Conservation (phyloP, 139 green algal species). For the Parachlorella kessleri region DNA sequence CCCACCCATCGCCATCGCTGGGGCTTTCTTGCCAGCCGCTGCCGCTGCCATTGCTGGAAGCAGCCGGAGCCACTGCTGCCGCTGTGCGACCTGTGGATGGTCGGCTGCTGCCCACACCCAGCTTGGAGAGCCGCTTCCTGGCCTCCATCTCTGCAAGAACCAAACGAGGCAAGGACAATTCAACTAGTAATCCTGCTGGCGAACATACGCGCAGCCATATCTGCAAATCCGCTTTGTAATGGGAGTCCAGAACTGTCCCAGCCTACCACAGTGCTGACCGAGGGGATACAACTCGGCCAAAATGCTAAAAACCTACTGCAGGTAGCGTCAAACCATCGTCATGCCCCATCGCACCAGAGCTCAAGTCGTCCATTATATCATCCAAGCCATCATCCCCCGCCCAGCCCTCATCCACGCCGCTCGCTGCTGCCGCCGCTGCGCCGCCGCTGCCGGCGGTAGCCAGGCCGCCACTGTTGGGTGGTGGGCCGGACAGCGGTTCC, state of each 20-base stretch:
- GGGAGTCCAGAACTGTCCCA: neutral
- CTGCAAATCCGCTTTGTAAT: neutral
- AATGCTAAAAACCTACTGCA: neutral
- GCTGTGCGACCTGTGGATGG: neutral
- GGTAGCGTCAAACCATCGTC: neutral
- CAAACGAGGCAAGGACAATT: neutral
- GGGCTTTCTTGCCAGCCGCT: neutral
- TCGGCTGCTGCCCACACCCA: neutral
- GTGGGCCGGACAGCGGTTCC: neutral
- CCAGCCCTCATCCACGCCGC: slow-evolving; percentile 3
- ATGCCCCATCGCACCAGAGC: neutral
- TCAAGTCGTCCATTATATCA: slow-evolving; percentile 32
- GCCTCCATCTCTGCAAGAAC: slow-evolving; percentile 24
- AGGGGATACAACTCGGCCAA: too few relatives aligned
- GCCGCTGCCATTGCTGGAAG: neutral
- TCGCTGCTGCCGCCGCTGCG: neutral
- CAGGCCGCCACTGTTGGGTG: neutral
- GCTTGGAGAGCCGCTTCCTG: slow-evolving; percentile 18
- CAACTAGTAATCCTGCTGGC: neutral
- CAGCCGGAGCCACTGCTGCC: neutral
- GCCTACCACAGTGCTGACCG: too few relatives aligned
- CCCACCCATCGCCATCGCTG: neutral
- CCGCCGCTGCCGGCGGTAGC: neutral
- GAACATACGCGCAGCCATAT: neutral
- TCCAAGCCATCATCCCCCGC: slow-evolving; percentile 40